Conservation (phyloP, 164 flowering plant species). For the Sedum album region DNA sequence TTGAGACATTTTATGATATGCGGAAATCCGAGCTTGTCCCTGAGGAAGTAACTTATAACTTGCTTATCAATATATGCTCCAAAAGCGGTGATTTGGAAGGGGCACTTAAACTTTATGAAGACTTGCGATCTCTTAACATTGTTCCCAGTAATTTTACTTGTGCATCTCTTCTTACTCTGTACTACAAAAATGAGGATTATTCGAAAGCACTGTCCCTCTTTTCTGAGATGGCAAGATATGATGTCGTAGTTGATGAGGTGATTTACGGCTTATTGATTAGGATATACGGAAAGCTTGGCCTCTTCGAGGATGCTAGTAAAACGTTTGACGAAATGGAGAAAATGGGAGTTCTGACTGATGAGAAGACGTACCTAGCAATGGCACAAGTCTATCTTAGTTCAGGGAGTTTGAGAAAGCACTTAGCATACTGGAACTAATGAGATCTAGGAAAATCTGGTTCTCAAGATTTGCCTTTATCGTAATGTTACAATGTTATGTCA, state of each 20-base stretch:
- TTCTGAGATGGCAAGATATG: constrained; percentile 57
- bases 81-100: constrained; percentile 37
- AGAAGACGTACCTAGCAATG: constrained; percentile 82
- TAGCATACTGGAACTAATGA: constrained; percentile 50
- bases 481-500: constrained; percentile 58
- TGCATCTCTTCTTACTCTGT: constrained; percentile 71
- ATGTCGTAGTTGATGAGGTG: constrained; percentile 73
- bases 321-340: constrained; percentile 58
- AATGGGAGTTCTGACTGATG: constrained; percentile 57
- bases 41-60: constrained; percentile 80
- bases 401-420: constrained; percentile 57
- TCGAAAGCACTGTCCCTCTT: constrained; percentile 77
- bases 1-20: constrained; percentile 59
- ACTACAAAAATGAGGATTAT: constrained; percentile 63
- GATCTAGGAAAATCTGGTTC: constrained; percentile 46
- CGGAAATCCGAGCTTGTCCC: constrained; percentile 51
- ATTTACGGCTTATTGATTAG: constrained; percentile 79
- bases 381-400: constrained; percentile 70
- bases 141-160: constrained; percentile 77
- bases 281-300: constrained; percentile 92
- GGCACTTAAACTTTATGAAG: constrained; percentile 58
- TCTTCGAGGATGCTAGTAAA: constrained; percentile 68
- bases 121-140: constrained; percentile 59
- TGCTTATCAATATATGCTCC: constrained; percentile 45
- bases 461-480: constrained; percentile 64